Conservation (phyloP, 2,329 filamentous ascomycete genomes). For the Neofusicoccum parvum region DNA sequence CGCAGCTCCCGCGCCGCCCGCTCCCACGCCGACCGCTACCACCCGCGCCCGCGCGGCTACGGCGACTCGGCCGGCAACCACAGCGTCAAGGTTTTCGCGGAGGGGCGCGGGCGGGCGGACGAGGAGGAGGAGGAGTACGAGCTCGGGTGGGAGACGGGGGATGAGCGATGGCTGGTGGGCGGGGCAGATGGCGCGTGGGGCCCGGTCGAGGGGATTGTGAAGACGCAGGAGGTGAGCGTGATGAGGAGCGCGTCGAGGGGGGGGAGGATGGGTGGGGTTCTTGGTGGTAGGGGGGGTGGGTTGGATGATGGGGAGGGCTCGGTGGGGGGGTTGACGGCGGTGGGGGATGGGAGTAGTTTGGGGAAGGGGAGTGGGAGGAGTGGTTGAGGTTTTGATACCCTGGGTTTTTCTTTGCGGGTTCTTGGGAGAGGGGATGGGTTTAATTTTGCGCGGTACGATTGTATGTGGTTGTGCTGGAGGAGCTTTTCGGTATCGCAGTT, state of each 20-base stretch:
- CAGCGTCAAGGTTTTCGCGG: neutral
- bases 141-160: neutral
- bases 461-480: no score
- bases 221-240: neutral
- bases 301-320: neutral
- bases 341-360: neutral
- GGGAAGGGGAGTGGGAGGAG: neutral
- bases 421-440: no score
- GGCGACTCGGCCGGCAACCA: neutral
- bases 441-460: no score
- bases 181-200: neutral
- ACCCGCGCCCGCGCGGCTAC: neutral
- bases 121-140: neutral
- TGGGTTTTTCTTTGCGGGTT: no score
- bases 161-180: neutral
- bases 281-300: neutral
- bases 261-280: neutral
- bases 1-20: neutral
- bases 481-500: no score
- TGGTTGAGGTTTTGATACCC: neutral
- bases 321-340: neutral
- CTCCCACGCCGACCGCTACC: neutral
- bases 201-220: neutral
- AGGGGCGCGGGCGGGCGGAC: neutral
- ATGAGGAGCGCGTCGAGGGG: neutral